Conservation (phyloP, 805 yeast genomes). For the Metschnikowia hibisci region DNA sequence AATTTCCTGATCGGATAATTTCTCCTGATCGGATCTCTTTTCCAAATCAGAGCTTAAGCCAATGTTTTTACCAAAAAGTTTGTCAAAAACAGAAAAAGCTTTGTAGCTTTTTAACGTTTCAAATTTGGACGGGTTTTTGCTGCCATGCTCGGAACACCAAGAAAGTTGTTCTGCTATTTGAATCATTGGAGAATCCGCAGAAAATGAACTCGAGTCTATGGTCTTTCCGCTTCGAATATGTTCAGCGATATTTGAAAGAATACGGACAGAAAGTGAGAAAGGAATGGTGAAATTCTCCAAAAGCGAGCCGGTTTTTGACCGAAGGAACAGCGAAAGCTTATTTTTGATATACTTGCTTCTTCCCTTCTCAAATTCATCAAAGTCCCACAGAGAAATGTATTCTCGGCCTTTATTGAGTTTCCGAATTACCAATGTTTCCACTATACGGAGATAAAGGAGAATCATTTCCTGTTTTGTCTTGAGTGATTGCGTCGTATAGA, state of each 20-base stretch:
- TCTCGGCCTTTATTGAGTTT: background rate
- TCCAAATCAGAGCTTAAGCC: background rate
- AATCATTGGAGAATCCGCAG: background rate
- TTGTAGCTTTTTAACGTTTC: background rate
- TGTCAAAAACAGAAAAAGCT: conserved; percentile 1
- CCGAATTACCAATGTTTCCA: background rate
- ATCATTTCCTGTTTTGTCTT: conserved; percentile 4
- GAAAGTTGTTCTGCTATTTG: background rate
- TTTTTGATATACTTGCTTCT: conserved; percentile 1
- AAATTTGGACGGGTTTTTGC: background rate
- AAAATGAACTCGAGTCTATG: background rate
- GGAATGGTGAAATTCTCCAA: conserved; percentile 1
- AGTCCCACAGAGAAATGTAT: conserved; percentile 1
- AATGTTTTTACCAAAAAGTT: background rate
- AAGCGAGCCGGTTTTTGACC: conserved; percentile 2
- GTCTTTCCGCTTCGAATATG: conserved; percentile 1
- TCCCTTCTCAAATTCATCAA: conserved; percentile 2
- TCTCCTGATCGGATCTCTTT: background rate
- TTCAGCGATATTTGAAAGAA: conserved; percentile 1
- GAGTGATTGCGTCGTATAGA: background rate
- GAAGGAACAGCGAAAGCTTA: background rate
- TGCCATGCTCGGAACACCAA: background rate
- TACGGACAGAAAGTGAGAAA: background rate
- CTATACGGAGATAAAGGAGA: conserved; percentile 1
- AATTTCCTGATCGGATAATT: too few species aligned